A percentile compares a stretch with the other conserved stretches of the same genome.
Evolutionary conservation across 257 asterid species (phyloP).

Genomic region (Jaltomata sinuosa): DNA sequence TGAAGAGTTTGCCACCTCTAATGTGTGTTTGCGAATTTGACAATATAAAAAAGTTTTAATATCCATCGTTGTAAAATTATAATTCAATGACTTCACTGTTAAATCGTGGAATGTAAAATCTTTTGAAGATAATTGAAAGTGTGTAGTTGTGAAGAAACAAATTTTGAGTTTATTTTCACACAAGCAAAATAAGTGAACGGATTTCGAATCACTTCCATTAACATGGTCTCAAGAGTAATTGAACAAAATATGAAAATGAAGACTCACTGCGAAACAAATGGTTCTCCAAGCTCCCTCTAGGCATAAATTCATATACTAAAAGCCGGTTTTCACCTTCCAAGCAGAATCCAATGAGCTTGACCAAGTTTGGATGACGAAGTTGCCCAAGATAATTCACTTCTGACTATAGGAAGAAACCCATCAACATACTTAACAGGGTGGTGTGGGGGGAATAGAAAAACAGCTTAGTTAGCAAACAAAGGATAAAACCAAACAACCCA

Average conservation of each 20-base stretch:
- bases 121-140: not conserved
- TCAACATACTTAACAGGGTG: not conserved
- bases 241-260: not conserved
- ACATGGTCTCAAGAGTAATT: not conserved
- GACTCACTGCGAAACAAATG: slow-evolving; percentile 25
- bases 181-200: not conserved
- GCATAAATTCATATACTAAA: slow-evolving; percentile 34
- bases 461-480: not conserved
- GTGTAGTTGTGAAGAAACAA: not conserved
- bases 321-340: slow-evolving; percentile 33
- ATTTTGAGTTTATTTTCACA: not conserved
- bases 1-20: not conserved
- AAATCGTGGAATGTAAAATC: not conserved
- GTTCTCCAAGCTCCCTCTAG: slow-evolving; percentile 30
- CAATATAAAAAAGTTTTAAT: not conserved
- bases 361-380: slow-evolving; percentile 32
- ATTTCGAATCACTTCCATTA: not conserved
- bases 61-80: not conserved
- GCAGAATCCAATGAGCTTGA: slow-evolving; percentile 35
- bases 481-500: not conserved
- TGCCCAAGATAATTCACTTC: slow-evolving; percentile 33
- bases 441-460: not conserved
- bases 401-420: slow-evolving; percentile 14
- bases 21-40: not conserved
- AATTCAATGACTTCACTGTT: not conserved